phyloP scores from a whole-genome alignment of 1,139 yeast species.

The Suhomyces kunorum region DNA sequence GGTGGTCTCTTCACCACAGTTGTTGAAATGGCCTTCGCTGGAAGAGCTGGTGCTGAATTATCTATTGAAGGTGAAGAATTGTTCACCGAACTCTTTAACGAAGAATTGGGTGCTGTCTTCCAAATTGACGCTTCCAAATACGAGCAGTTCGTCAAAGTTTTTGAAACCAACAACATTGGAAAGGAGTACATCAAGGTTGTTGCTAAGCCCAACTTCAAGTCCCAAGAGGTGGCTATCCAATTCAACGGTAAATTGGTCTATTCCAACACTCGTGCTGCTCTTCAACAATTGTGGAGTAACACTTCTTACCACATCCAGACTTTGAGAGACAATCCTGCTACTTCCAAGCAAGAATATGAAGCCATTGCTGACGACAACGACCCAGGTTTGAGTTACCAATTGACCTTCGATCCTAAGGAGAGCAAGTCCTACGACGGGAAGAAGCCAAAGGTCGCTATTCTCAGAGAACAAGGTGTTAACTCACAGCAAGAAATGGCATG shows the following conservation, averaged over 20 bases:
- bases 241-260: constrained; percentile 51
- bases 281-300: constrained; percentile 84
- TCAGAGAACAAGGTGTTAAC: constrained; percentile 98
- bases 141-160: constrained; percentile 54
- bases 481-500: constrained; percentile 99
- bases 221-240: constrained; percentile 52
- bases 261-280: constrained; percentile 59
- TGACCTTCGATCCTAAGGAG: constrained; percentile 54
- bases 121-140: constrained; percentile 64
- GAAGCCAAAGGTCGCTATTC: constrained; percentile 89
- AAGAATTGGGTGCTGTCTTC: constrained; percentile 96
- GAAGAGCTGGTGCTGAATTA: constrained; percentile 71
- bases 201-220: constrained; percentile 62
- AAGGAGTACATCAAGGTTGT: constrained; percentile 55
- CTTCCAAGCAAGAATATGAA: constrained; percentile 84
- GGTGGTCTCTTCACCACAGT: constrained; percentile 91
- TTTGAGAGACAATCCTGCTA: constrained; percentile 88
- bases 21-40: constrained; percentile 96
- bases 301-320: constrained; percentile 91
- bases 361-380: constrained; percentile 75
- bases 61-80: constrained; percentile 38
- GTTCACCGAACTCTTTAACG: constrained; percentile 72
- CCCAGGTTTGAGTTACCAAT: constrained; percentile 85
- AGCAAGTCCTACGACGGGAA: constrained; percentile 35
- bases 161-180: constrained; percentile 60